Base-by-base conservation (phyloP, 78 protist species). In the Guillardia theta region DNA sequence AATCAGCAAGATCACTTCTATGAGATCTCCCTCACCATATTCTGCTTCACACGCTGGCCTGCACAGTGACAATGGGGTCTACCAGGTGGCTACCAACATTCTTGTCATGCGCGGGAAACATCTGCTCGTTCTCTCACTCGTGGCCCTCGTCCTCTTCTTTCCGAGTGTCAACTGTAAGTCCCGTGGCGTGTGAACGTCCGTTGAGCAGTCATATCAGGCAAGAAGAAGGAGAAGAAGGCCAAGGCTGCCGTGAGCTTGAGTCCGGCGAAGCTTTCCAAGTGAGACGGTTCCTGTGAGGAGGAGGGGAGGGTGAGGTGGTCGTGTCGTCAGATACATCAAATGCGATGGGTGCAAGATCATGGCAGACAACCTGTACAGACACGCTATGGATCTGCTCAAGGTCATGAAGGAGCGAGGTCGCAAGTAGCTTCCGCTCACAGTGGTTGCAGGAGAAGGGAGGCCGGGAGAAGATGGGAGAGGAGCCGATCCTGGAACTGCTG, bases 381-480 rank as follows among this genome's bases (percentile, higher is more conserved):
- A n/a, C n/a, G n/a, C n/a, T n/a, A n/a, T 78, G n/a, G 3, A 15
- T 27, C 90, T 44, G 24, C 30, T 48, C 24, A 43, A 70, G 9
- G 83, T 10, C 45, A 24, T 70, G 36, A 24, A 33, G 83, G 36
- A 70, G n/a, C n/a, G n/a, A n/a, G n/a, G n/a, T n/a, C n/a, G n/a
- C n/a, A n/a, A n/a, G n/a, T n/a, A n/a, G n/a, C n/a, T n/a, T n/a
- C n/a, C n/a, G n/a, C n/a, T 19, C 64, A 53, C 12, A 19, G 33
- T 53, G 33, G 33, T 53, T 53, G 15, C 64, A n/a, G 21, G 90
- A 78, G 53, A 37, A 78, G 33, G 48, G 48, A 1, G 90, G 90
- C 30, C 90, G 90, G 37, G 44, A 78, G 90, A 78, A 78, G 90
- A 43, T 43, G 90, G 90, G 90, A 12, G 90, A 78, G 48, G 90